Evolutionary conservation across 306 rosid genomes (phyloP), one percentile per base, ranked within the genome.

Genomic region (Glycine tomentella): DNA sequence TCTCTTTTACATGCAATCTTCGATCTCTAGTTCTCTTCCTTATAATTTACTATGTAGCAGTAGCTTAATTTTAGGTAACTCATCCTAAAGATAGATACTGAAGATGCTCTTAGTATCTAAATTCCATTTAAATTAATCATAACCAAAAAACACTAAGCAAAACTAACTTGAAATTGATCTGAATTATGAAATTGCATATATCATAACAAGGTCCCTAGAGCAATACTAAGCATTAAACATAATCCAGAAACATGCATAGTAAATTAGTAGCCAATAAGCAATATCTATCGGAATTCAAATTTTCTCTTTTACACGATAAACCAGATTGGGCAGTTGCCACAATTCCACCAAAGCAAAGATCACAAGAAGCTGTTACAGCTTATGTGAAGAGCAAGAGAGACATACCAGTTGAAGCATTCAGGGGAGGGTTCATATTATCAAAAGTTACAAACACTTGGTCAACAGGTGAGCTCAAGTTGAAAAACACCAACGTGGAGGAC

Each of bases 291-390:
- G 14, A 56, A 66, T 3, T 66, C 20, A 20, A 20, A 56, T 51
- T 6, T 11, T 31, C 45, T 36, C 36, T 72, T 46, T 14, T 2
- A 57, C 64, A 64, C 75, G 57, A 65, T 70, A 42, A 76, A 11
- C 25, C 84, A 93, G 97, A 91, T 93, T 73, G 97, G 97, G 69
- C 97, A 93, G 82, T 87, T 93, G 45, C 97, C 25, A 93, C 97
- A 9, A 84, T 93, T 76, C 93, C 97, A 16, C 97, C 97, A 42
- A 91, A 90, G 77, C 94, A 91, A 81, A 90, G 97, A 81, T 88
- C 94, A 44, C 62, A 58, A 56, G 91, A 91, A 86, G 94, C 88
- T 63, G 76, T 91, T 52, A 55, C 87, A 77, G 94, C 87, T 13
- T 91, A 75, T 80, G 74, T 80, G 53, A 86, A 81, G 65, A 8